Conservation (phyloP, 768 basidiomycete species). For the Podaxis carcinomalis region DNA sequence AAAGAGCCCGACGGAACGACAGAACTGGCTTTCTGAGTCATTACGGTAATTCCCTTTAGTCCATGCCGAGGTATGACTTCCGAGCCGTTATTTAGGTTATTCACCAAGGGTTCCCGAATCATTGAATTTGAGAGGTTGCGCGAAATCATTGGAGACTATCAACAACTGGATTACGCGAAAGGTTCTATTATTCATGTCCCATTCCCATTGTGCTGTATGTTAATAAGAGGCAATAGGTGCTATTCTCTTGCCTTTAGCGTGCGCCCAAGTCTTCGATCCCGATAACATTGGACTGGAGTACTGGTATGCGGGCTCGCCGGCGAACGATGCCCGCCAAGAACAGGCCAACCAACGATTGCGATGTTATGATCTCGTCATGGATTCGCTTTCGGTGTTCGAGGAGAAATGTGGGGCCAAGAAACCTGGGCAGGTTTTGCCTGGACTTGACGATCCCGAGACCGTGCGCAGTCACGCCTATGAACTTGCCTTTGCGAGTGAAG, state of each 20-base stretch:
- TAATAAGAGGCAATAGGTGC: slow-evolving; percentile 50
- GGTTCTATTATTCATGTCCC: slow-evolving; percentile 36
- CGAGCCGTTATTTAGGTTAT: slow-evolving; percentile 50
- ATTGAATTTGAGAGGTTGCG: slow-evolving; percentile 80
- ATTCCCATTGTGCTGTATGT: not conserved
- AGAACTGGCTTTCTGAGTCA: slow-evolving; percentile 81
- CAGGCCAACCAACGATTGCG: slow-evolving; percentile 57
- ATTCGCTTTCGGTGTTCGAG: slow-evolving; percentile 79
- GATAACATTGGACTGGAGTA: slow-evolving; percentile 72
- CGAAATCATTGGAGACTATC: slow-evolving; percentile 88
- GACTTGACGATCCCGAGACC: slow-evolving; percentile 54
- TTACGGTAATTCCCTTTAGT: slow-evolving; percentile 53
- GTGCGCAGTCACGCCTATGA: slow-evolving; percentile 85
- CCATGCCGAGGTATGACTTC: slow-evolving; percentile 5
- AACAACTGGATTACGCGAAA: slow-evolving; percentile 76
- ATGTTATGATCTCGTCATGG: slow-evolving; percentile 83
- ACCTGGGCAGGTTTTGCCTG: slow-evolving; percentile 20
- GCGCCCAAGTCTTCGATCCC: slow-evolving; percentile 74
- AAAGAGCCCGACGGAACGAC: slow-evolving; percentile 65
- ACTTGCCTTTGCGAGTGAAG: slow-evolving; percentile 77
- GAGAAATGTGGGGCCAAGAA: slow-evolving; percentile 41
- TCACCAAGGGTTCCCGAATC: slow-evolving; percentile 83
- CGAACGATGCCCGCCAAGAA: slow-evolving; percentile 53
- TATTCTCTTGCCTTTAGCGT: slow-evolving; percentile 78
- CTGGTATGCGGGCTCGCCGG: slow-evolving; percentile 60